Evolutionary conservation across 2,329 filamentous ascomycete genomes (phyloP), one percentile per base, ranked within the genome.

Genomic region (Paecilomyces variotii): DNA sequence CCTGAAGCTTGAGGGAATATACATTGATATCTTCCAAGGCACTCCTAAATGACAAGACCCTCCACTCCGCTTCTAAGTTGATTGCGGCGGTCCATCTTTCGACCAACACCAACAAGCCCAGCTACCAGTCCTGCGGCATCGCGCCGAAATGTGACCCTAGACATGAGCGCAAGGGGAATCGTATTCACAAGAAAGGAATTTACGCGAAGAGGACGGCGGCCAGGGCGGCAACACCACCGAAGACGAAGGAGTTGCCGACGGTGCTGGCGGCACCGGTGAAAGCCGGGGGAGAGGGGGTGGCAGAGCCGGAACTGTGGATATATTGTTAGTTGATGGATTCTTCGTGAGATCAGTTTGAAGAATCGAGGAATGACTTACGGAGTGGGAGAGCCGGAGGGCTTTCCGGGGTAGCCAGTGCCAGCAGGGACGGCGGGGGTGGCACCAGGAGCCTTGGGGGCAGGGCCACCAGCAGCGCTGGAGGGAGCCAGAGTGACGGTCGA

Each of bases 121-220:
- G 27, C 10, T n/a, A 26, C 50, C 50, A 52, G 50, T 52, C 50
- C 50, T 26, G 27, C 25, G 27, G 50, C 50, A 26, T 26, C 27
- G 25, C 12, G 24, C 50, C 50, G 25, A 52, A 52, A 52, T 26
- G 12, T 19, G 27, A 52, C 50, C 10, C 27, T 52, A 52, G 50
- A 52, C 27, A 52, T 14, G 50, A 26, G 50, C 5, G 50, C 24
- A 11, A 11, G 57, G 71, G 68, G 50, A 65, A 68, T 59, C 67
- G 62, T 67, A 67, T 66, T 62, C 61, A 68, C 66, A 66, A 62
- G 61, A 66, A 67, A 50, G 58, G 58, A 59, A 69, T 69, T 63
- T 71, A 71, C 62, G 69, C 69, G 60, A 71, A 55, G 68, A 71
- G 65, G 67, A 70, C 61, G 61, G 68, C 69, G 50, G 67, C 67